Evolutionary conservation across 257 asterid species (phyloP), one percentile per base, ranked within the genome.

Genomic region (Solanum piurae): DNA sequence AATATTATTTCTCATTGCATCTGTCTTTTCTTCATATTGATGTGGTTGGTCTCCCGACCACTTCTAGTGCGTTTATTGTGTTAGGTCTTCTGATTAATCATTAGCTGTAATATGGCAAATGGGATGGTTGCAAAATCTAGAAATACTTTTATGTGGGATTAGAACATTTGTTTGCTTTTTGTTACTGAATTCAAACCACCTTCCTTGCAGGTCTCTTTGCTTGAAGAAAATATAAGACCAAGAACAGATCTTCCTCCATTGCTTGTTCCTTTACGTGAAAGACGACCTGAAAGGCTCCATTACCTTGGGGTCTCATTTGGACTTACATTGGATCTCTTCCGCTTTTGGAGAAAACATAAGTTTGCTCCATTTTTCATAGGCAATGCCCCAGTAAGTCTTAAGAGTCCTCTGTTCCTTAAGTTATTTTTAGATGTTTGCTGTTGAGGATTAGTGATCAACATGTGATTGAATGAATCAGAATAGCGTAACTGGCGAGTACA

Each of bases 301-400:
- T 97, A 97, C 87, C 89, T 96, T 66, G 98, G 99, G 18, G 99
- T 96, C 76, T 97, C 99, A 7, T 97, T 97, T 88, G 99, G 98
- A 79, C 99, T 97, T 82, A 96, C 98, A 77, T 91, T 91, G 85
- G 98, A 96, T 87, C 99, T 97, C 89, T 94, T 95, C 88, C 93
- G 98, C 74, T 97, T 97, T 85, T 97, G 99, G 99, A 95, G 95
- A 93, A 97, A 90, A 84, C 99, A 93, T 88, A 94, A 92, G 89
- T 97, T 95, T 90, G 96, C 93, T 89, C 99, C 99, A 31, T 97
- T 97, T 92, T 97, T 93, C 89, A 94, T 96, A 83, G 92, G 96
- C 90, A 91, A 90, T 46, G 89, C 90, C 89, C 94, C 99, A 76
- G 99, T 95, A 92, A 89, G 96, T 88, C 80, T 46, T 88, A 14